A percentile compares a stretch with the other conserved stretches of the same genome.
Conservation (phyloP, 148 eudicot genomes). For the Chenopodium formosanum region DNA sequence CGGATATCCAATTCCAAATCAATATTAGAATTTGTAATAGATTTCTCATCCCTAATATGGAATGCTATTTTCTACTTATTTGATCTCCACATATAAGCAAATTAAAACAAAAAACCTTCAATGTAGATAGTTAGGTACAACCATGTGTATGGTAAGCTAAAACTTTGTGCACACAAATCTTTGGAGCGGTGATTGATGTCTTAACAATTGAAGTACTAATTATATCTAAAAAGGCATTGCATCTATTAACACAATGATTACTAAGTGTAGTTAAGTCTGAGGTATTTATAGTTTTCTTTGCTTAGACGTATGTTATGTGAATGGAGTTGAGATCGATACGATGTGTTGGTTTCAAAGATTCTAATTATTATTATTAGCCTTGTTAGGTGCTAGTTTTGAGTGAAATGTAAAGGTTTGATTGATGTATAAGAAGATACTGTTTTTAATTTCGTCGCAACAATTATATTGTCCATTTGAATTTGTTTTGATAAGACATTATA, state of each 20-base stretch:
- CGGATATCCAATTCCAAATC: too few relatives aligned
- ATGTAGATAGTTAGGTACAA: too few relatives aligned
- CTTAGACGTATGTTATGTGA: background rate
- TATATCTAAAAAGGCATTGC: background rate
- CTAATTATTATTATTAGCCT: background rate
- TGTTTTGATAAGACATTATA: background rate
- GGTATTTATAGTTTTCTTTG: background rate
- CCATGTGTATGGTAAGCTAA: background rate
- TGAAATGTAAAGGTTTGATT: background rate
- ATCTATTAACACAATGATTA: background rate
- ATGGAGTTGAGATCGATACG: background rate
- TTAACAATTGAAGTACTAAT: background rate
- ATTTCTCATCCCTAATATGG: too few relatives aligned
- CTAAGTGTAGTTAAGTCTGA: background rate
- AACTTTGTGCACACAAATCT: background rate
- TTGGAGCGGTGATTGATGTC: background rate
- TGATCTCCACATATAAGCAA: too few relatives aligned
- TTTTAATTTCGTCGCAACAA: background rate
- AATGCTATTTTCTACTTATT: too few relatives aligned
- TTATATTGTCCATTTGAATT: constrained; percentile 1
- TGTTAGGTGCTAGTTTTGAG: background rate
- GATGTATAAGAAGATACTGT: background rate
- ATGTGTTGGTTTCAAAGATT: constrained; percentile 1
- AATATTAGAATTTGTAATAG: too few relatives aligned
- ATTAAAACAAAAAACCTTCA: too few relatives aligned